Percentiles rank a stretch among this genome's conserved stretches.
These are phyloP conservation scores for Alternaria angustiovoidea DNA, from an alignment of 2,329 filamentous ascomycete genomes.

Conservation along the genomic window DNA sequence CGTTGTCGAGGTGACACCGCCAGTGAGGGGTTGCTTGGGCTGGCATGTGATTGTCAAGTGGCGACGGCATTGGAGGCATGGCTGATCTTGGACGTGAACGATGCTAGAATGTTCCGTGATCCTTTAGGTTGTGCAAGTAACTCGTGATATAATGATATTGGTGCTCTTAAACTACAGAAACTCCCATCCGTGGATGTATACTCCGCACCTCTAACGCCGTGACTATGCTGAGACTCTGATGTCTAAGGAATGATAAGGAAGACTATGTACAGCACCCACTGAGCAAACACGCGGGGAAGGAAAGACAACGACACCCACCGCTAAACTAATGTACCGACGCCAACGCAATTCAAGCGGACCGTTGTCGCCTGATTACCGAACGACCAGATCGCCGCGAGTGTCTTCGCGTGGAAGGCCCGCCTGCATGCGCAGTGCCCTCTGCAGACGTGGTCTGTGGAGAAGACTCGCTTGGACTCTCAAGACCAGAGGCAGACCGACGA, in stretches of 20 bases:
- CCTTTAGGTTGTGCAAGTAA: background rate
- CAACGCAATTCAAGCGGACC: conserved; percentile 10
- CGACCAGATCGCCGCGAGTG: conserved; percentile 10
- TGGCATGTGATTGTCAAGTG: conserved; percentile 6
- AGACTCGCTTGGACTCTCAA: conserved; percentile 11
- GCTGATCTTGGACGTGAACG: background rate
- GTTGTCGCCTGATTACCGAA: conserved; percentile 8
- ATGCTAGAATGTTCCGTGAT: background rate
- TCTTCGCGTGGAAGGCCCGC: conserved; percentile 2
- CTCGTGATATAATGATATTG: conserved; percentile 1
- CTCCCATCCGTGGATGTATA: background rate
- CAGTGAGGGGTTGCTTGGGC: background rate
- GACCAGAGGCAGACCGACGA: conserved; percentile 5
- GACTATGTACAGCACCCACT: conserved; percentile 3
- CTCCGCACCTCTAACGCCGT: background rate
- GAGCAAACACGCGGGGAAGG: conserved; percentile 6
- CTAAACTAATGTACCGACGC: conserved; percentile 7
- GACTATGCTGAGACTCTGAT: background rate
- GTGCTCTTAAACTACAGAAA: background rate
- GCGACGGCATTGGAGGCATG: background rate
- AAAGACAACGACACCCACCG: conserved; percentile 2
- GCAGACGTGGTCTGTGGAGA: conserved; percentile 9
- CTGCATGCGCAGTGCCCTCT: conserved; percentile 2
- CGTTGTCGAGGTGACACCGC: conserved; percentile 12
- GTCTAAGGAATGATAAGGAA: background rate